Conservation (phyloP, 2,329 filamentous ascomycete species). For the Microdochium nivale region DNA sequence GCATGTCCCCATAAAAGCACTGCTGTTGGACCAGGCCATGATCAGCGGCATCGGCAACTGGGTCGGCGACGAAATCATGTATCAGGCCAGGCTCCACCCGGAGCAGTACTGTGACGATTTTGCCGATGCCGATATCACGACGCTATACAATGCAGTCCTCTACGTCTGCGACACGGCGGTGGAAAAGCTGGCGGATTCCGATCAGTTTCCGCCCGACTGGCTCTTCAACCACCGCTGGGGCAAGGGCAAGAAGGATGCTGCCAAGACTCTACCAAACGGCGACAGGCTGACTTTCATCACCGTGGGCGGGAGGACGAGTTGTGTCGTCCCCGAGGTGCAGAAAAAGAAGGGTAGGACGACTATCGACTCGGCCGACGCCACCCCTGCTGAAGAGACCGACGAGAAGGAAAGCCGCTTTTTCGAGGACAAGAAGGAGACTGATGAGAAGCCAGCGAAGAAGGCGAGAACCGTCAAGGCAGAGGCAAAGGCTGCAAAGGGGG, state of each 20-base stretch:
- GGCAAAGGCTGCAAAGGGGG: neutral
- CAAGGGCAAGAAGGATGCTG: conserved; percentile 69
- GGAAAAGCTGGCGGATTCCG: conserved; percentile 70
- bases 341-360: conserved; percentile 57
- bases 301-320: conserved; percentile 86
- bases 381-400: conserved; percentile 30
- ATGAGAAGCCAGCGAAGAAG: neutral
- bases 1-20: conserved; percentile 79
- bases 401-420: neutral
- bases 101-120: conserved; percentile 90
- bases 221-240: conserved; percentile 83
- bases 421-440: neutral
- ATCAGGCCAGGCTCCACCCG: conserved; percentile 80
- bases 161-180: conserved; percentile 76
- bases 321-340: conserved; percentile 76
- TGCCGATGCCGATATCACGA: conserved; percentile 58
- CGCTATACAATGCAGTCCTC: conserved; percentile 63
- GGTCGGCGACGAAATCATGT: conserved; percentile 93
- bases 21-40: conserved; percentile 79
- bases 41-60: conserved; percentile 95
- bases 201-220: conserved; percentile 80
- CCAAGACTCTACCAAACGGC: conserved; percentile 67
- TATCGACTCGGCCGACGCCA: conserved; percentile 3
- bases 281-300: conserved; percentile 79
- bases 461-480: neutral